Evolutionary conservation across 2,329 filamentous ascomycete genomes (phyloP), one percentile per base, ranked within the genome.

Genomic region (Rutstroemia sp.): DNA sequence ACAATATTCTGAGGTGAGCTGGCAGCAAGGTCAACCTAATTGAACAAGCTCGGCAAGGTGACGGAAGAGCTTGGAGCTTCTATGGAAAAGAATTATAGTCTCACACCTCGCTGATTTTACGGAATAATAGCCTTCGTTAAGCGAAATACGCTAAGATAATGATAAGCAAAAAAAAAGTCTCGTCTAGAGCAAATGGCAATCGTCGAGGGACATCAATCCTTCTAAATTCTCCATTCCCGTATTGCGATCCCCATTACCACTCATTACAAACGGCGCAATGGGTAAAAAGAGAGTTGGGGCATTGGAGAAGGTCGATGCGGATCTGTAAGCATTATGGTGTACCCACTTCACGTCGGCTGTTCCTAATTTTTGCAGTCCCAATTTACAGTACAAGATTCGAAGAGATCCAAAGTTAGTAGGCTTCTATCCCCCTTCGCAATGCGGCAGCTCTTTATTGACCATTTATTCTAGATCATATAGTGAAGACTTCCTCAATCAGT

Each of bases 271-370:
- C 48, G 23, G 57, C 62, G 62, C 53, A 58, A 94, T 90, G 84
- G 88, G 84, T 58, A 96, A 96, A 75, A 82, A 91, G 72, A 95
- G 94, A 76, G 81, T 96, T 58, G 89, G 88, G 56, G 92, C 92
- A 59, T 84, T 96, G 72, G 92, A 96, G 75, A 96, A 96, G 80
- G 84, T 96, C 65, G 92, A 96, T 70, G 92, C 91, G 36, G 90
- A 95, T 73, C 77, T 95, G 80, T 87, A 71, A 61, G 82, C 69
- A 12, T 34, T 34, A 12, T 34, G 30, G 4, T 12, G 12, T 34
- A 34, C 30, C 30, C 30, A 34, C 30, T 34, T 10, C 10, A 34
- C 12, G 10, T 34, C 12, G 9, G 10, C 10, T 10, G 9, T 10
- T 34, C 12, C 30, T 34, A 52, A 65, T 71, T 70, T 59, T 14